Evolutionary conservation across 768 basidiomycete species (phyloP), one percentile per base, ranked within the genome.

Genomic region (Auricularia cornea): DNA sequence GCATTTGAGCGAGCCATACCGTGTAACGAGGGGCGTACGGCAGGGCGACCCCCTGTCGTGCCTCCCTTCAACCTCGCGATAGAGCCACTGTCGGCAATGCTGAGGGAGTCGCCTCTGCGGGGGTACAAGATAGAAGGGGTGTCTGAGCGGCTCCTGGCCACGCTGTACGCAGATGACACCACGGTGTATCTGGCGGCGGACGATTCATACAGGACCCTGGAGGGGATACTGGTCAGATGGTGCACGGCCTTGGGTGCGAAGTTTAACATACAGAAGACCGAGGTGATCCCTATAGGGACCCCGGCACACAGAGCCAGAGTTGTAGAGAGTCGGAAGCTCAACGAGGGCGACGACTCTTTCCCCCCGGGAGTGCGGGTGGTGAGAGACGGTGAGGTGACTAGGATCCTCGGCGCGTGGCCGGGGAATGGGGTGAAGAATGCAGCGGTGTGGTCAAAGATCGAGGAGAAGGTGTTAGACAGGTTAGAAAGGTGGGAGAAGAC

Each of bases 251-350:
- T 76, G 11, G 67, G 72, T 0, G 80, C 79, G 0, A 77, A 75
- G 40, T 82, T 81, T 65, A 82, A 81, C 59, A 63, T 67, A 0
- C 51, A 60, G 0, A 83, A 83, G 65, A 81, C 79, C 0, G 72
- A 75, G 35, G 64, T 78, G 0, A 69, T 80, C 1, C 78, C 76
- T 0, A 66, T 79, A 0, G 77, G 79, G 0, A 40, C 61, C 3
- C 33, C 28, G 3, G 57, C 60, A 5, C 72, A 68, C 65, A 60
- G 73, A 20, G 29, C 63, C 23, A 2, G 11, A 3, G 61, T 72
- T 1, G 23, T 63, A 1, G 56, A 31, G 16, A 66, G 38, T 18
- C 8, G 38, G 18, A 18, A 8, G 8, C 8, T 18, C 8, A 40
- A 8, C 38, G 38, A 40, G 38, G 2, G 2, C 1, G n/a, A 65